Conservation (phyloP, 2,329 filamentous ascomycete species). For the Fusarium acutatum region DNA sequence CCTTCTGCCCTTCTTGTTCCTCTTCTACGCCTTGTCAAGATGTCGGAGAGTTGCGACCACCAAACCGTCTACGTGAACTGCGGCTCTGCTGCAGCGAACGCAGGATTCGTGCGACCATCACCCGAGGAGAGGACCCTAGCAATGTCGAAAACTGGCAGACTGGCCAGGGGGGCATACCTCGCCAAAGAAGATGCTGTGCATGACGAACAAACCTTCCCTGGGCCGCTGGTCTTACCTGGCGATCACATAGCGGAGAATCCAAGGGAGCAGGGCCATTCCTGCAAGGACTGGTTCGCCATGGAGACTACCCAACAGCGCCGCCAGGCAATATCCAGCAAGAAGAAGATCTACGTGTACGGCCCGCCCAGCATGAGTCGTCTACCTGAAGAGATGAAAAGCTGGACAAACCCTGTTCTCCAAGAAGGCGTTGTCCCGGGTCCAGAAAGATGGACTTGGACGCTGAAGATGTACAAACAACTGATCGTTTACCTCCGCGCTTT, state of each 20-base stretch:
- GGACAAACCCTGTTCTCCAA: slow-evolving; percentile 48
- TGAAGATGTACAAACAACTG: slow-evolving; percentile 40
- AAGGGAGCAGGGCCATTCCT: slow-evolving; percentile 59
- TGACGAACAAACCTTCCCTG: slow-evolving; percentile 58
- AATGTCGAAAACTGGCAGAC: slow-evolving; percentile 33
- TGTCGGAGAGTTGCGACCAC: not conserved
- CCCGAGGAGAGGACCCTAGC: slow-evolving; percentile 16
- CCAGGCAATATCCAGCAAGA: slow-evolving; percentile 48
- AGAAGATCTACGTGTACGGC: not conserved
- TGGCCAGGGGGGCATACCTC: slow-evolving; percentile 13
- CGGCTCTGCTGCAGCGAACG: slow-evolving; percentile 5
- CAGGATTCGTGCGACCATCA: slow-evolving; percentile 20
- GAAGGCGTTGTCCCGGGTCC: not conserved
- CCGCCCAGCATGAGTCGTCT: slow-evolving; percentile 53
- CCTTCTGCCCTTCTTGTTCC: not conserved
- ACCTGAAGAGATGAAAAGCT: slow-evolving; percentile 49
- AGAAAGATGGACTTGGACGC: slow-evolving; percentile 1
- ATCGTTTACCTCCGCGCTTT: slow-evolving; percentile 53
- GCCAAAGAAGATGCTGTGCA: slow-evolving; percentile 17
- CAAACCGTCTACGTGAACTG: slow-evolving; percentile 7
- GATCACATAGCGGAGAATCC: slow-evolving; percentile 67
- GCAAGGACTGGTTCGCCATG: slow-evolving; percentile 57
- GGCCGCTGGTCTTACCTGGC: slow-evolving; percentile 65
- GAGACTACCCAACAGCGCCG: slow-evolving; percentile 52
- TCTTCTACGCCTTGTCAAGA: not conserved